A percentile compares a stretch with the other conserved stretches of the same genome.
Evolutionary conservation across 495 filamentous ascomycete genomes (phyloP).

Genomic region (Neurospora pannonica): DNA sequence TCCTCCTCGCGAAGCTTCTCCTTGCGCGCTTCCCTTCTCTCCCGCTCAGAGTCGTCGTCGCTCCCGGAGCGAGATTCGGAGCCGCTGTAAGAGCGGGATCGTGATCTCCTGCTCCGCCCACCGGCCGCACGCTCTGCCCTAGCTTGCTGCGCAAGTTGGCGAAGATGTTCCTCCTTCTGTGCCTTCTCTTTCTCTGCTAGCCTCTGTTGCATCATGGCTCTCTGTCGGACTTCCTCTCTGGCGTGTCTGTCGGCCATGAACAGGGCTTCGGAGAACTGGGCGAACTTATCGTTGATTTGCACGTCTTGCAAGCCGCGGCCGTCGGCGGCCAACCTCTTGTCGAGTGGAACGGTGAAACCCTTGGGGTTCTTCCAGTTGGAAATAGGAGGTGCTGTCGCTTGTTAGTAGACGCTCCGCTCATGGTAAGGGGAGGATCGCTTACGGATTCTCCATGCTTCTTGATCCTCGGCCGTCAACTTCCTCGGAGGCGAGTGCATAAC

Average conservation of each 20-base stretch:
- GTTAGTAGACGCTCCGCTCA: background rate
- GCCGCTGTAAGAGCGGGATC: slow-evolving; percentile 43
- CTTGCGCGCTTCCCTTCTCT: slow-evolving; percentile 65
- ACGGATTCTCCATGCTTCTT: slow-evolving; percentile 86
- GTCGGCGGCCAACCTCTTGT: slow-evolving; percentile 95
- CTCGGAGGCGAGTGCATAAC: slow-evolving; percentile 92
- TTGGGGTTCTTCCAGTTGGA: slow-evolving; percentile 99
- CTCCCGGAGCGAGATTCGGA: slow-evolving; percentile 52
- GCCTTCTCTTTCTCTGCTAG: slow-evolving; percentile 93
- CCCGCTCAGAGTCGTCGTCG: slow-evolving; percentile 56
- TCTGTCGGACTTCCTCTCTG: slow-evolving; percentile 86
- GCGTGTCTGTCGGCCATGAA: slow-evolving; percentile 93
- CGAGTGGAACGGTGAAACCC: slow-evolving; percentile 92
- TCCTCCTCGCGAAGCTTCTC: slow-evolving; percentile 78
- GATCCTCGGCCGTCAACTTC: slow-evolving; percentile 93
- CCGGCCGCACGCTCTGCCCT: slow-evolving; percentile 63
- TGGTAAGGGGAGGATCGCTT: background rate
- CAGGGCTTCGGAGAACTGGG: slow-evolving; percentile 88
- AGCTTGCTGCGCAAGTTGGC: slow-evolving; percentile 82
- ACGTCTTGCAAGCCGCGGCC: slow-evolving; percentile 89
- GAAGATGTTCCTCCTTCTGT: slow-evolving; percentile 88
- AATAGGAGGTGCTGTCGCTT: slow-evolving; percentile 56
- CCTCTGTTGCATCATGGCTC: slow-evolving; percentile 90
- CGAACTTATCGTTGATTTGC: slow-evolving; percentile 98
- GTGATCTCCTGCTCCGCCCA: slow-evolving; percentile 35